Conservation (phyloP, 2,329 filamentous ascomycete species). For the Pyrenochaeta sp. region DNA sequence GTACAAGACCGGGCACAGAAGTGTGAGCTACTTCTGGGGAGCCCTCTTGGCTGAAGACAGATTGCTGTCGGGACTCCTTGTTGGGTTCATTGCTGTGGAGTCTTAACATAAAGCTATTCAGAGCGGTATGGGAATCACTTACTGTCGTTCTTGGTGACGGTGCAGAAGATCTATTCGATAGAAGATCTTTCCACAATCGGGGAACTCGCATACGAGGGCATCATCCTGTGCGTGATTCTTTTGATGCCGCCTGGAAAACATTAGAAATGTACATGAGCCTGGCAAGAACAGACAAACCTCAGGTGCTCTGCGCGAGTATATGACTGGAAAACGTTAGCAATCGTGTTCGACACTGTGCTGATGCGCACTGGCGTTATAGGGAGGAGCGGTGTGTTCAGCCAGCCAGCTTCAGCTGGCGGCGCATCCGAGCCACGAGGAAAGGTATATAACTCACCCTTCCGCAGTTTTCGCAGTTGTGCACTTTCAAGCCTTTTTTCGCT, state of each 20-base stretch:
- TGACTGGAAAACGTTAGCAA: conserved; percentile 47
- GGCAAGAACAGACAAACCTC: conserved; percentile 39
- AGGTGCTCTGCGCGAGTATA: conserved; percentile 59
- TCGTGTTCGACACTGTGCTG: background rate
- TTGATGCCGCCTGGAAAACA: conserved; percentile 52
- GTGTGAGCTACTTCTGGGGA: conserved; percentile 28
- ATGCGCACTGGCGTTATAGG: background rate
- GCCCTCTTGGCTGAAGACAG: conserved; percentile 35
- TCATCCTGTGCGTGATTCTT: conserved; percentile 56
- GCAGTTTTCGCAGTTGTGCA: conserved; percentile 56
- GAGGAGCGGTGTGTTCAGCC: conserved; percentile 9
- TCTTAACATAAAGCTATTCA: conserved; percentile 21
- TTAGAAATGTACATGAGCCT: conserved; percentile 9
- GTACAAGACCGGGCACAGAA: conserved; percentile 23
- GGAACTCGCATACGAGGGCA: conserved; percentile 51
- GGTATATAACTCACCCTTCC: conserved; percentile 52
- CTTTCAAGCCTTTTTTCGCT: conserved; percentile 57
- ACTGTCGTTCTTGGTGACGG: conserved; percentile 57
- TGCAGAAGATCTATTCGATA: conserved; percentile 55
- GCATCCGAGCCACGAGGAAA: conserved; percentile 1
- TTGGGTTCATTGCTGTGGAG: conserved; percentile 37
- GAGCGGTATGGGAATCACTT: conserved; percentile 24
- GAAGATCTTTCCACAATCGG: conserved; percentile 55
- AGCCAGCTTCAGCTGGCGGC: background rate
- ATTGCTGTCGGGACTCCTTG: conserved; percentile 33